Conservation (phyloP, 352 stramenopile species). For the Phytophthora tubulina region DNA sequence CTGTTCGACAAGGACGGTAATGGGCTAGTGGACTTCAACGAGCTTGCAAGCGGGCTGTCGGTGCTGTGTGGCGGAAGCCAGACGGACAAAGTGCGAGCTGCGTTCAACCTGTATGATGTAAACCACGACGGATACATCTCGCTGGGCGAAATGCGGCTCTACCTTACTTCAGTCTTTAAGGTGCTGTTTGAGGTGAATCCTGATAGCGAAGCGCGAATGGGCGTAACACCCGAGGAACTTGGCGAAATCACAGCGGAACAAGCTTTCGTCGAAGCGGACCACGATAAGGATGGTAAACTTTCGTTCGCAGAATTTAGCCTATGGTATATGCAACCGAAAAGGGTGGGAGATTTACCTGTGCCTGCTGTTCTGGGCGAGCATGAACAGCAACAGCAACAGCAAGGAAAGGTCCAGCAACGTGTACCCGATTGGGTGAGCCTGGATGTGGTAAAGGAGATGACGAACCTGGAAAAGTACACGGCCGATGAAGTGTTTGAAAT, state of each 20-base stretch:
- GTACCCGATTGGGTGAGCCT: slow-evolving; percentile 72
- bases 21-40: slow-evolving; percentile 82
- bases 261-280: slow-evolving; percentile 83
- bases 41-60: slow-evolving; percentile 82
- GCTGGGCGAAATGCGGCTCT: slow-evolving; percentile 85
- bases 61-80: slow-evolving; percentile 78
- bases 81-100: slow-evolving; percentile 80
- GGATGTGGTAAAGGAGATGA: slow-evolving; percentile 87
- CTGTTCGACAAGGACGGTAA: slow-evolving; percentile 88
- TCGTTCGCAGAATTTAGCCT: slow-evolving; percentile 87
- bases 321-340: slow-evolving; percentile 78
- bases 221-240: slow-evolving; percentile 77
- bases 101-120: slow-evolving; percentile 90
- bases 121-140: slow-evolving; percentile 91
- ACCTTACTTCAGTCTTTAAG: slow-evolving; percentile 88
- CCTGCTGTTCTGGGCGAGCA: slow-evolving; percentile 33
- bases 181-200: slow-evolving; percentile 88
- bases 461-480: slow-evolving; percentile 82
- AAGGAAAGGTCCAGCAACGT: slow-evolving; percentile 33
- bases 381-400: slow-evolving; percentile 20
- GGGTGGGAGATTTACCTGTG: slow-evolving; percentile 27
- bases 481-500: slow-evolving; percentile 89
- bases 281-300: slow-evolving; percentile 79
- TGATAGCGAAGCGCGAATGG: slow-evolving; percentile 64
- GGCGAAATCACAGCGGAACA: slow-evolving; percentile 81